phyloP scores from a whole-genome alignment of 306 rosid species.

The Ormosia emarginata region DNA sequence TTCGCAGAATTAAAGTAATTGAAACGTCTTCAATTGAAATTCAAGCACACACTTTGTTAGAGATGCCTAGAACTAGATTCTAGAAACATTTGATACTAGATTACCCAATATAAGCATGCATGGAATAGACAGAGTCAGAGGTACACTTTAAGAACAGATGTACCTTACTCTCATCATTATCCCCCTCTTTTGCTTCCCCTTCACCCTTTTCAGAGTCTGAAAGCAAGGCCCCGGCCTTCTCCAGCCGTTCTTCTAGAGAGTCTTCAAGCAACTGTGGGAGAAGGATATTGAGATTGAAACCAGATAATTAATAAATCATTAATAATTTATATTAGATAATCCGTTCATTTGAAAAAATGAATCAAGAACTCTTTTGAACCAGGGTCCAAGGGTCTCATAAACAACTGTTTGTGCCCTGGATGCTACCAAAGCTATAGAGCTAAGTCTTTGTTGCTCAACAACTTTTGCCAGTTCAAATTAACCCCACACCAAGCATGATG shows the following conservation, averaged over 20 bases:
- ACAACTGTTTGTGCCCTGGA: not conserved
- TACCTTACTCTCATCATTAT: constrained; percentile 84
- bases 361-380: not conserved
- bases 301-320: constrained; percentile 1
- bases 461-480: not conserved
- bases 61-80: not conserved
- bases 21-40: not conserved
- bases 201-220: constrained; percentile 89
- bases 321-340: not conserved
- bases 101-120: not conserved
- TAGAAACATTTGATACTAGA: not conserved
- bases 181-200: constrained; percentile 85
- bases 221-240: constrained; percentile 69
- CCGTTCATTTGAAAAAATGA: not conserved
- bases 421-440: not conserved
- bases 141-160: not conserved
- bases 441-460: not conserved
- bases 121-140: not conserved
- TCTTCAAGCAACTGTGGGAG: constrained; percentile 79
- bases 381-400: not conserved
- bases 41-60: not conserved
- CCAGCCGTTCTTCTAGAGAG: constrained; percentile 82
- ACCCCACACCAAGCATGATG: not conserved
- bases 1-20: not conserved
- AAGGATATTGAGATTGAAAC: constrained; percentile 13